Percentiles rank a stretch among this genome's conserved stretches.
phyloP scores from a whole-genome alignment of 163 green algal species.

The Scenedesmus sp. region DNA sequence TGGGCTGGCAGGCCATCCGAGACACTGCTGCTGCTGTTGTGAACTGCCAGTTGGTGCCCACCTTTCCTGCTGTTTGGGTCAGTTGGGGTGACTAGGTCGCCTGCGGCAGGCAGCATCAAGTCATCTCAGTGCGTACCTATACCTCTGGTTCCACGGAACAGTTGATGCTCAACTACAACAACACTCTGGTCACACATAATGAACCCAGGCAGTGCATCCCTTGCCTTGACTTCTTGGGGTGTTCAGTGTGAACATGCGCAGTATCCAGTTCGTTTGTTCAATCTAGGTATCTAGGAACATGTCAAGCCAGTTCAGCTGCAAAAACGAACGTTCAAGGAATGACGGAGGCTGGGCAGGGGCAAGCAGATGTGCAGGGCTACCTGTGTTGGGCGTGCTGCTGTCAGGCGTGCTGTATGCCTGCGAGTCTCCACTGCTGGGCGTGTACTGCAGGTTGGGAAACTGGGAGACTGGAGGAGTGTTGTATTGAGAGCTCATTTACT shows the following conservation, averaged over 20 bases:
- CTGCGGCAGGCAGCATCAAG: background rate
- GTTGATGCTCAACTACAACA: no score
- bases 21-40: background rate
- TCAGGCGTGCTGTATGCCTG: background rate
- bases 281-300: no score
- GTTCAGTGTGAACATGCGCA: no score
- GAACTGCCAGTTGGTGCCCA: background rate
- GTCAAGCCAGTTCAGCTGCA: no score
- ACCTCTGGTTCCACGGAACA: no score
- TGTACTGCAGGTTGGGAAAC: slow-evolving; percentile 20
- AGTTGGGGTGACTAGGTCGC: background rate
- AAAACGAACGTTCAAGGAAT: background rate
- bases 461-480: background rate
- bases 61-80: background rate
- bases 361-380: background rate
- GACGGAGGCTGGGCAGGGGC: background rate
- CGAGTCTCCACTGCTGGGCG: slow-evolving; percentile 34
- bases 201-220: no score
- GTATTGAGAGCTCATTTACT: background rate
- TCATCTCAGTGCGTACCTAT: background rate
- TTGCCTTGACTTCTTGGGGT: no score
- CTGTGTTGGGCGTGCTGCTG: slow-evolving; percentile 12
- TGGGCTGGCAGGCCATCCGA: background rate
- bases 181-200: no score
- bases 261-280: no score